phyloP scores from a whole-genome alignment of 2,329 filamentous ascomycete species.

The Penicillium paneum region DNA sequence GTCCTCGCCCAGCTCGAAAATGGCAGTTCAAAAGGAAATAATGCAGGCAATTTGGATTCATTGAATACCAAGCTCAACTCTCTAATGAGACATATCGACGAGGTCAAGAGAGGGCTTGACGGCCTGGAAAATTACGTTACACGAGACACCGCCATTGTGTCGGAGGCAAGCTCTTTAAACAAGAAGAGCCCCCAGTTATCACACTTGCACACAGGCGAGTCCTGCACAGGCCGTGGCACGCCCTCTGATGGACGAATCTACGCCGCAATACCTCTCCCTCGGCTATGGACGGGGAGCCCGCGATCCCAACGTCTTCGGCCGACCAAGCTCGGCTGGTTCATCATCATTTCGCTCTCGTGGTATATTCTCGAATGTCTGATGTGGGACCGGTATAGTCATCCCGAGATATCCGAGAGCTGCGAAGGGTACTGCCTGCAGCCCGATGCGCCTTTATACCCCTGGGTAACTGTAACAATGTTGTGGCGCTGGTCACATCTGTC shows the following conservation, averaged over 20 bases:
- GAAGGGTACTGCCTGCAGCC: conserved; percentile 50
- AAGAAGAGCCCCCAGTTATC: conserved; percentile 10
- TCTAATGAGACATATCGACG: conserved; percentile 40
- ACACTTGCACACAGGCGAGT: conserved; percentile 11
- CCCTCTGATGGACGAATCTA: conserved; percentile 30
- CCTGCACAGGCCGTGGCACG: conserved; percentile 25
- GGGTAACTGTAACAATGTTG: conserved; percentile 55
- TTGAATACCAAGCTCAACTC: conserved; percentile 41
- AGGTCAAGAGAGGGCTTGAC: conserved; percentile 41
- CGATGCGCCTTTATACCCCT: conserved; percentile 54
- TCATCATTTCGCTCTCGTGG: conserved; percentile 47
- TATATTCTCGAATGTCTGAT: conserved; percentile 49
- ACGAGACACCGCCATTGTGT: conserved; percentile 19
- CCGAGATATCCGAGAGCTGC: conserved; percentile 47
- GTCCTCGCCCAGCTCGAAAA: conserved; percentile 25
- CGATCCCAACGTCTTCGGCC: conserved; percentile 30
- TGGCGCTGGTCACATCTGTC: conserved; percentile 46
- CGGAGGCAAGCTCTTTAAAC: conserved; percentile 13
- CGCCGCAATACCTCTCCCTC: conserved; percentile 35
- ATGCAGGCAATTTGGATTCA: conserved; percentile 35
- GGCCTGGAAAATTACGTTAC: conserved; percentile 39
- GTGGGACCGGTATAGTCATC: conserved; percentile 53
- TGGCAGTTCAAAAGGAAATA: conserved; percentile 16
- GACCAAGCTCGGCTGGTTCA: conserved; percentile 40
- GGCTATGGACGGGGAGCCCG: conserved; percentile 34